A percentile compares a stretch with the other conserved stretches of the same genome.
Evolutionary conservation across 768 basidiomycete genomes (phyloP).

Genomic region (Gloeopeniophorella convolvens): DNA sequence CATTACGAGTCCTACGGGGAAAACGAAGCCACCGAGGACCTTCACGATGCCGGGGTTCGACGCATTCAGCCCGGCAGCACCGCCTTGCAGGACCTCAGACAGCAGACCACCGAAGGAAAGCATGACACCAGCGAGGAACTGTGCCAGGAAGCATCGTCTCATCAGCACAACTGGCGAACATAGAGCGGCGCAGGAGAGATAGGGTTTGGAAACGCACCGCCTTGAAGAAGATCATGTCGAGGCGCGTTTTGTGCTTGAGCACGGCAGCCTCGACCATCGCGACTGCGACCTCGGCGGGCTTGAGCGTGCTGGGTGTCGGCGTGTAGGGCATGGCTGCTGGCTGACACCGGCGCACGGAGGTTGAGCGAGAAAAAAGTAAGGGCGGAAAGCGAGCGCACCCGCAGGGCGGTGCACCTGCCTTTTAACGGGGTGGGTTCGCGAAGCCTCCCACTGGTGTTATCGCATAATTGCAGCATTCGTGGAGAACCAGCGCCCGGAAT

Average conservation of each 20-base stretch:
- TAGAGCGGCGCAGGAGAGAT: too few relatives aligned
- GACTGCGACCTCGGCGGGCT: slow-evolving; percentile 51
- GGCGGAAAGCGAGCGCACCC: background rate
- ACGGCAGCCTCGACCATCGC: slow-evolving; percentile 51
- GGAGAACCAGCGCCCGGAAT: too few relatives aligned
- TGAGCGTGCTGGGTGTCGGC: slow-evolving; percentile 47
- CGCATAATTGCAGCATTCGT: too few relatives aligned
- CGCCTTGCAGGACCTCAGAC: slow-evolving; percentile 53
- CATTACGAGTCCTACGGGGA: slow-evolving; percentile 76
- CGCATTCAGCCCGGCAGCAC: slow-evolving; percentile 42
- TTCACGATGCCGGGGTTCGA: slow-evolving; percentile 65
- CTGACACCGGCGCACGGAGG: background rate
- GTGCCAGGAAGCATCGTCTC: background rate
- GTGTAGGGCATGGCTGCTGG: slow-evolving; percentile 21
- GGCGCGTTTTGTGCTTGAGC: slow-evolving; percentile 57
- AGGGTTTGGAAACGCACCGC: slow-evolving; percentile 41
- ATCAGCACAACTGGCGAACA: too few relatives aligned
- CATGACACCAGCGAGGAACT: slow-evolving; percentile 68
- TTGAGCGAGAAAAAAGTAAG: background rate
- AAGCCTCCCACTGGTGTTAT: too few relatives aligned
- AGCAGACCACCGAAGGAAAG: slow-evolving; percentile 69
- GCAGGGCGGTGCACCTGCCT: too few relatives aligned
- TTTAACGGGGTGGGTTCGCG: too few relatives aligned
- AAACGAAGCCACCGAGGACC: slow-evolving; percentile 58
- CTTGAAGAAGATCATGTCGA: slow-evolving; percentile 57